Percentiles rank a stretch among this genome's conserved stretches.
Evolutionary conservation across 345 rosid genomes (phyloP).

Genomic region (Boechera retrofracta): DNA sequence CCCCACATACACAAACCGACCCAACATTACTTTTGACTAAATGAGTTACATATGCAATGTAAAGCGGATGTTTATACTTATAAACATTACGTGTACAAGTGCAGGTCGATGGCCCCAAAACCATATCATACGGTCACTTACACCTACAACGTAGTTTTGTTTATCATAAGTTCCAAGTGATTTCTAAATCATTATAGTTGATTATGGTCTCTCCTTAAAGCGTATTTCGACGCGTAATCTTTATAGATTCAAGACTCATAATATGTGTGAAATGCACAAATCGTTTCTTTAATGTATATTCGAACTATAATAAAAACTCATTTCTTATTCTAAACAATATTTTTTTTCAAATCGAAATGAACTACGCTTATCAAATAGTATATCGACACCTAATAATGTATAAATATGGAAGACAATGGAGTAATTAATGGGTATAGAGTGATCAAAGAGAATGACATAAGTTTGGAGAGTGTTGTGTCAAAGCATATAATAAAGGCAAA

Average conservation of each 20-base stretch:
- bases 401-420: neutral
- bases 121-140: constrained; percentile 17
- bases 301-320: neutral
- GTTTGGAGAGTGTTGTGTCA: constrained; percentile 39
- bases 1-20: constrained; percentile 17
- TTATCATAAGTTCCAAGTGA: constrained; percentile 1
- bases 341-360: neutral
- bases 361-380: neutral
- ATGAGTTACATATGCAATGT: constrained; percentile 5
- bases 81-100: constrained; percentile 1
- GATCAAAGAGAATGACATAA: constrained; percentile 26
- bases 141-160: constrained; percentile 22
- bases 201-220: neutral
- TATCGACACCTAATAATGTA: neutral
- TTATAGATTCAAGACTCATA: neutral
- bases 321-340: neutral
- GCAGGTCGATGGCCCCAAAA: constrained; percentile 10
- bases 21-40: constrained; percentile 21
- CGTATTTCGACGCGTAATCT: neutral
- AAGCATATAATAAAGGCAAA: constrained; percentile 31
- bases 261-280: neutral
- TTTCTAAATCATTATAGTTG: neutral
- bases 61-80: constrained; percentile 21
- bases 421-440: constrained; percentile 12
- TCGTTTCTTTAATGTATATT: neutral